Conservation (phyloP, 371 early-diverging fungal species). For the Mucor saturninus region DNA sequence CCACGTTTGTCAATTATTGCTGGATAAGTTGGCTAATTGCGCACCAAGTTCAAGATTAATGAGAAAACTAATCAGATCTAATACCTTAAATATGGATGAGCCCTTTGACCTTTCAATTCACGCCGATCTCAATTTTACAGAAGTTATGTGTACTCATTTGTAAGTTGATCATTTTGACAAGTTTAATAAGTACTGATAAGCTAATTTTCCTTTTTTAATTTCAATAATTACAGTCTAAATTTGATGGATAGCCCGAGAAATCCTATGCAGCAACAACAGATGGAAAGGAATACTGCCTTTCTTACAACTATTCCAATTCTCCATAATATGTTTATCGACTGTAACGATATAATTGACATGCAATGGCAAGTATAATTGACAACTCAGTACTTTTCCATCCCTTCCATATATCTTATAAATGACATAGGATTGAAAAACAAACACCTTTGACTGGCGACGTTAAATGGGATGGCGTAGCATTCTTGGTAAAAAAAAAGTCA, state of each 20-base stretch:
- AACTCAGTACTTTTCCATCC: constrained; percentile 8
- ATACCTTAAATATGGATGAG: constrained; percentile 8
- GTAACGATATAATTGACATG: constrained; percentile 18
- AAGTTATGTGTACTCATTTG: constrained; percentile 13
- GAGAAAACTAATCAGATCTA: constrained; percentile 7
- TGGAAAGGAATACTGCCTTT: constrained; percentile 18
- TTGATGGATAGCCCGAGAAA: constrained; percentile 18
- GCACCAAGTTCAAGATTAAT: constrained; percentile 15
- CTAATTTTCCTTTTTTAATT: constrained; percentile 14
- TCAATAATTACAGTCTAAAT: constrained; percentile 12
- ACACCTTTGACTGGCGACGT: constrained; percentile 16
- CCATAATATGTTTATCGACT: constrained; percentile 16
- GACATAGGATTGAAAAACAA: constrained; percentile 20
- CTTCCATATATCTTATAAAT: constrained; percentile 12
- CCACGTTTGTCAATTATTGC: constrained; percentile 4
- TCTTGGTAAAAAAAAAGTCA: constrained; percentile 17
- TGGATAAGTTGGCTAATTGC: constrained; percentile 7
- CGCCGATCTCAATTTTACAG: constrained; percentile 15
- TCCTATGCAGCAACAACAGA: constrained; percentile 15
- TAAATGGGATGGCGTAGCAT: constrained; percentile 23
- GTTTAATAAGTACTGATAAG: constrained; percentile 4
- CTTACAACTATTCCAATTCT: constrained; percentile 13
- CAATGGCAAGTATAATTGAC: constrained; percentile 17
- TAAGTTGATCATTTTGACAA: constrained; percentile 13
- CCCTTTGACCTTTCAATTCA: constrained; percentile 16